Base-by-base conservation (phyloP, 108 stramenopile genomes). In the Chaetoceros muelleri region DNA sequence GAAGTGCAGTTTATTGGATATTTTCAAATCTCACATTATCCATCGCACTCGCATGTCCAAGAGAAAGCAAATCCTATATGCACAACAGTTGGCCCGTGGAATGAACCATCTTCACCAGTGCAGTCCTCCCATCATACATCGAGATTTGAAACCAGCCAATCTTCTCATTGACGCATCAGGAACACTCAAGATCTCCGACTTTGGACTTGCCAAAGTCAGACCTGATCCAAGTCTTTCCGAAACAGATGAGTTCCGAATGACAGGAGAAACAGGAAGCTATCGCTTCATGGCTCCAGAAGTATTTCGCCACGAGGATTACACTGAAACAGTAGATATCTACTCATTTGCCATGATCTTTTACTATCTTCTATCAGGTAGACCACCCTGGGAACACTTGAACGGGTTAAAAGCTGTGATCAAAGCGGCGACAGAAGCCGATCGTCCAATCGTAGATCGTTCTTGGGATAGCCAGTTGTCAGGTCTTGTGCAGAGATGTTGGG, bases 161-260 rank as follows among this genome's bases (percentile, higher is more conserved):
- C 49, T 94, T 17, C 61, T 96, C 45, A 73, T 93, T 48, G 95
- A 96, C 60, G 79, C 75, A 45, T 70, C 70, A 21, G 95, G 93
- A 19, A 75, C 87, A 19, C 62, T 97, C 29, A 96, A 96, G 64
- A 94, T 99, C 53, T 70, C 90, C 2, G 98, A 99, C 71, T 97
- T 99, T 76, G 96, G 95, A 18, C 87, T 99, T 5, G 81, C 90
- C 18, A 95, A 90, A 60, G 71, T 87, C 25, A 78, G 87, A 47
- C 82, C 87, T 0, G 83, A 87, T 46, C 83, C 82, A 23, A 70
- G 68, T 48, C 55, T 70, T 24, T 60, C 29, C 24, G 83, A 86
- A 66, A 58, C 60, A 19, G 81, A 86, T 21, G 60, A 64, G n/a
- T 88, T 75, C 47, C 54, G 63, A 60, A 87, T 93, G 84, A 93